Conservation (phyloP, 116 monocot species). For the Phalaenopsis hybrid region DNA sequence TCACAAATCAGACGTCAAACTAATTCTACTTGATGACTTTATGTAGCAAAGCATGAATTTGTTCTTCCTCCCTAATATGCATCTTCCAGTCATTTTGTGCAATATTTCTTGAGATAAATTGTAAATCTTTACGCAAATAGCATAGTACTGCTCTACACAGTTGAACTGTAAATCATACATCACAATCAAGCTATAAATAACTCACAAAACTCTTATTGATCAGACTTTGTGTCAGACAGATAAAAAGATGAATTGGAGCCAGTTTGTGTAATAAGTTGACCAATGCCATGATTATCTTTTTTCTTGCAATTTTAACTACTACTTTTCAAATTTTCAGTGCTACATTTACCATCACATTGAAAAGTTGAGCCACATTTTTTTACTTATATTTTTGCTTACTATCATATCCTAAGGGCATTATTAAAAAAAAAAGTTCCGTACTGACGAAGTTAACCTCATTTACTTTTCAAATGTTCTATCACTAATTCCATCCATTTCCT, state of each 20-base stretch:
- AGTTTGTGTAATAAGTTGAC: background rate
- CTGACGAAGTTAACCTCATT: no score
- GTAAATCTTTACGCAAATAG: background rate
- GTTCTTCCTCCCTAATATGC: background rate
- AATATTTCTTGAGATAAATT: background rate
- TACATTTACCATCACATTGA: background rate
- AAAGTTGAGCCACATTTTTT: no score
- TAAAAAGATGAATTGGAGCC: background rate
- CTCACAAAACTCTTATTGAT: background rate
- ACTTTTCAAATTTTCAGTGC: background rate
- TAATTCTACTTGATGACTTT: background rate
- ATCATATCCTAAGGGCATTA: no score
- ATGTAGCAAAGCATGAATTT: no score
- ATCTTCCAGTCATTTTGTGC: background rate
- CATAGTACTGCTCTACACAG: background rate
- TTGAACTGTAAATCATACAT: background rate
- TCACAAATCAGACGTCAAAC: slow-evolving; percentile 9
- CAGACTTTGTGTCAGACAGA: background rate
- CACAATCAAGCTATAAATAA: background rate
- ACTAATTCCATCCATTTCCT: no score
- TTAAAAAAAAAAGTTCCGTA: no score
- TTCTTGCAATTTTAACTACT: background rate
- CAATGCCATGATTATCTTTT: background rate
- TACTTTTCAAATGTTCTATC: no score
- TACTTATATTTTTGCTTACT: no score